Base-by-base conservation (phyloP, 2,329 filamentous ascomycete genomes). In the Plenodomus tracheiphilus region DNA sequence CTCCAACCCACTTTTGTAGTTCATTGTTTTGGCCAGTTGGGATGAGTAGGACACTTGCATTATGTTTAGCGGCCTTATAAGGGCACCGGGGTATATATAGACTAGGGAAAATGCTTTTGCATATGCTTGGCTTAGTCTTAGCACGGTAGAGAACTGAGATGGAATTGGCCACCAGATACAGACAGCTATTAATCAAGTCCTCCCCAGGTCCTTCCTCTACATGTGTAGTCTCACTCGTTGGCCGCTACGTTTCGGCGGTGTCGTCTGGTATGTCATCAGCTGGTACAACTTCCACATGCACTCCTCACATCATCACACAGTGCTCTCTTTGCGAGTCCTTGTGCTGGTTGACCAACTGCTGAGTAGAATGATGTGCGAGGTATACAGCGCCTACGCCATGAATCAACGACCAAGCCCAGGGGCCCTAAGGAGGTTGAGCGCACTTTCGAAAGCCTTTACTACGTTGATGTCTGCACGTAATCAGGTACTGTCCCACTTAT, bases 1-100 rank as follows among this genome's bases (percentile, higher is more conserved):
- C 64, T 79, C 80, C 41, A 87, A 87, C 74, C 85, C 85, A 50
- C 75, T 86, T 48, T 76, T 88, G 62, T 87, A 58, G 13, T 46
- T 1, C 3, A 3, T 18, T 34, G 17, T 13, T 28, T 34, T 42
- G 17, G 16, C 10, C 17, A 37, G 6, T 37, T 49, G 32, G 52
- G 43, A 55, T 54, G 36, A 41, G 39, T 51, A 39, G 49, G 51
- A 41, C 46, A 43, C 36, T 47, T 51, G 49, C 54, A 52, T 56
- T 19, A 39, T 51, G 40, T 47, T 53, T 53, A 43, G 41, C 44
- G 45, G 25, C 46, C 37, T 49, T 35, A 34, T 20, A 21, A 32
- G 32, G 32, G 35, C 18, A 21, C 44, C 21, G 17, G 53, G 44
- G 19, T 38, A 36, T 43, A 5, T 54, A 56, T 62, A 64, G 54